Conservation (phyloP, 495 filamentous ascomycete species). For the Penicillium taxi region DNA sequence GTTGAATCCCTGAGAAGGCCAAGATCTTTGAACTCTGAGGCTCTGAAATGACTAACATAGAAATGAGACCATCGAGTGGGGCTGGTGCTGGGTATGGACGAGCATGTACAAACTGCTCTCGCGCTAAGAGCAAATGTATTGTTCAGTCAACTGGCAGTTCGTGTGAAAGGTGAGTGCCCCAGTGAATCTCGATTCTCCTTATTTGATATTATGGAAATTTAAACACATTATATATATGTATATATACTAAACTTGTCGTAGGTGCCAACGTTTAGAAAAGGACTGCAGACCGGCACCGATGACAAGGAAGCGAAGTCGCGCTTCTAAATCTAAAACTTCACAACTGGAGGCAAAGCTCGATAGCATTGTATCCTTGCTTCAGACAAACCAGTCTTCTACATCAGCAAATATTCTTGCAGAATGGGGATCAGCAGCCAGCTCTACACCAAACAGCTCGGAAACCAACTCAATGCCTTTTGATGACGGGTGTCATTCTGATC, state of each 20-base stretch:
- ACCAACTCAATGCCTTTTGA: too few species aligned
- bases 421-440: slow-evolving; percentile 9
- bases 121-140: slow-evolving; percentile 51
- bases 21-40: too few species aligned
- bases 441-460: too few species aligned
- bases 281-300: slow-evolving; percentile 31
- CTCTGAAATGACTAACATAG: too few species aligned
- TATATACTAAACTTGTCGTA: slow-evolving; percentile 10
- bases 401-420: slow-evolving; percentile 6
- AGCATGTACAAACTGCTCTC: slow-evolving; percentile 49
- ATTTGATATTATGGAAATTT: too few species aligned
- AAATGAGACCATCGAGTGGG: too few species aligned
- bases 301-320: slow-evolving; percentile 28
- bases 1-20: too few species aligned
- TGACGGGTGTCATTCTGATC: too few species aligned
- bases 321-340: slow-evolving; percentile 20
- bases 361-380: slow-evolving; percentile 39
- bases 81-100: slow-evolving; percentile 34
- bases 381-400: slow-evolving; percentile 19
- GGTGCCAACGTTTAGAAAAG: slow-evolving; percentile 44
- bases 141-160: slow-evolving; percentile 21
- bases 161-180: slow-evolving; percentile 45
- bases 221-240: background rate
- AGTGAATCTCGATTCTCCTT: too few species aligned
- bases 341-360: slow-evolving; percentile 48